phyloP scores from a whole-genome alignment of 352 stramenopile species.

The Globisporangium iwayamae region DNA sequence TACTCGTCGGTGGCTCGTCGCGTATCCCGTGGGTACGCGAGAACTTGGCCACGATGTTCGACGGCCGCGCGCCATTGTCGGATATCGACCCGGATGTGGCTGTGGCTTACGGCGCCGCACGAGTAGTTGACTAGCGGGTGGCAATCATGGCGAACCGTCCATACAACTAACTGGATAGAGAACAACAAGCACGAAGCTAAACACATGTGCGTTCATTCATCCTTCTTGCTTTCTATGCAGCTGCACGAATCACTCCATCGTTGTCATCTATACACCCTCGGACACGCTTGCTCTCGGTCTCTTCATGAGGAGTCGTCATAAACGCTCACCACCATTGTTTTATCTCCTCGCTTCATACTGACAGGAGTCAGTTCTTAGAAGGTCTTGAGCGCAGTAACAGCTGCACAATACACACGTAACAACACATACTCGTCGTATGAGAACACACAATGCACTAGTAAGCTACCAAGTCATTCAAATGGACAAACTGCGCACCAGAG shows the following conservation, averaged over 20 bases:
- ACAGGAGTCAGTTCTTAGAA: constrained; percentile 19
- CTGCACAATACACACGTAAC: constrained; percentile 13
- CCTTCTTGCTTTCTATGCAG: background rate
- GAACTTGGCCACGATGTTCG: constrained; percentile 44
- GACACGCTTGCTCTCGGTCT: background rate
- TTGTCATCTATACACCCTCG: constrained; percentile 4
- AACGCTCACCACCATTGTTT: background rate
- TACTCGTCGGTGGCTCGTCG: constrained; percentile 94
- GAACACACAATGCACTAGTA: background rate
- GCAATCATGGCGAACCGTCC: background rate
- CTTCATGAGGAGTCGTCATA: background rate
- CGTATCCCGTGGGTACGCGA: constrained; percentile 87
- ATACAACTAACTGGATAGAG: background rate
- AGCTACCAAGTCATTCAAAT: background rate
- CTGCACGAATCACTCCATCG: background rate
- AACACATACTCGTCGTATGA: background rate
- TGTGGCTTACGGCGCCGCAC: constrained; percentile 57
- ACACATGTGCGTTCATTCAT: constrained; percentile 6
- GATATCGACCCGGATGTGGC: constrained; percentile 69
- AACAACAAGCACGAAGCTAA: background rate
- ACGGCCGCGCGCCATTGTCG: constrained; percentile 36
- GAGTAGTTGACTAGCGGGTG: constrained; percentile 41
- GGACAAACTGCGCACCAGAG: constrained; percentile 27
- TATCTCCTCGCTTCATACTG: background rate
- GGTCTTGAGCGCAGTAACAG: constrained; percentile 26